Evolutionary conservation across 495 filamentous ascomycete species (phyloP).

Genomic region (Friedmanniomyces simplex): DNA sequence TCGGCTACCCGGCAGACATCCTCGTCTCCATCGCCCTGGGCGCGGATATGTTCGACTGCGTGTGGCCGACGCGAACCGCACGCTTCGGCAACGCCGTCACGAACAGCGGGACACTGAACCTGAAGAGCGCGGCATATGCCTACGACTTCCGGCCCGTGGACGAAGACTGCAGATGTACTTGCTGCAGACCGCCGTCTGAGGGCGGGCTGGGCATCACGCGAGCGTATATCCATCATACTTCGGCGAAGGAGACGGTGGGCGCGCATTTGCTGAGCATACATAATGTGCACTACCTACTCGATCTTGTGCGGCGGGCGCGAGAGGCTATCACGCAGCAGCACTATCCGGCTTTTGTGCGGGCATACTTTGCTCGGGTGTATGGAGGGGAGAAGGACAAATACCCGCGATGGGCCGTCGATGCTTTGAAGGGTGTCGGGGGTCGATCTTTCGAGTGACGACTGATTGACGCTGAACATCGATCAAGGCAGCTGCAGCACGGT

Average conservation of each 20-base stretch:
- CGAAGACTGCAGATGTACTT: constrained; percentile 64
- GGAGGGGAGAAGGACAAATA: constrained; percentile 53
- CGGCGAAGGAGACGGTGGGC: constrained; percentile 88
- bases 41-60: constrained; percentile 99
- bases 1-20: constrained; percentile 92
- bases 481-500: no score
- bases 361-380: constrained; percentile 68
- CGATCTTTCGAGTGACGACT: constrained; percentile 43
- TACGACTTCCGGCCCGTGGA: constrained; percentile 77
- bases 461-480: no score
- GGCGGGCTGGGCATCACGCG: constrained; percentile 77
- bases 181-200: constrained; percentile 56
- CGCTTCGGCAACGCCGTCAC: constrained; percentile 93
- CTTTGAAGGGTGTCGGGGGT: constrained; percentile 77
- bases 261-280: constrained; percentile 92
- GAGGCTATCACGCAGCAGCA: constrained; percentile 72
- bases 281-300: constrained; percentile 83
- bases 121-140: constrained; percentile 65
- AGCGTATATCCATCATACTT: constrained; percentile 83
- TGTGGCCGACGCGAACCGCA: constrained; percentile 94
- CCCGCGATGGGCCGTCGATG: constrained; percentile 75
- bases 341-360: constrained; percentile 66
- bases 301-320: constrained; percentile 64
- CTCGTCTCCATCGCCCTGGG: constrained; percentile 85
- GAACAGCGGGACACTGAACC: constrained; percentile 65